Percentiles rank a stretch among this genome's conserved stretches.
These are phyloP conservation scores for Tetracentron sinense DNA, from an alignment of 164 flowering plant genomes.

Conservation along the genomic window DNA sequence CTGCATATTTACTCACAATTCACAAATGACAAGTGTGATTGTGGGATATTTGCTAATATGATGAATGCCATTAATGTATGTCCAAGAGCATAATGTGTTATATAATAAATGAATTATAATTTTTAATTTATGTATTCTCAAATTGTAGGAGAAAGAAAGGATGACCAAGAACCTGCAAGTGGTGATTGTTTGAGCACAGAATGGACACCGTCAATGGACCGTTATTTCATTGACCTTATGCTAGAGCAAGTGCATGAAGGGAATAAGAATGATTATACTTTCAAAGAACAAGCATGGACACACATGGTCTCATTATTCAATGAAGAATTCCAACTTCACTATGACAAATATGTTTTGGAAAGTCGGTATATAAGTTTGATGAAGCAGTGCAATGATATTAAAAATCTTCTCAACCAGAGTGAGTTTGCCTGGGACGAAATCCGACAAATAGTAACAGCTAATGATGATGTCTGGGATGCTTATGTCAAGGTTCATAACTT, in stretches of 20 bases:
- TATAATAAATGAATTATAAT: not conserved
- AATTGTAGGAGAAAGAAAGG: constrained; percentile 25
- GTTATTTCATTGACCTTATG: constrained; percentile 35
- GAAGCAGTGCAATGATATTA: constrained; percentile 35
- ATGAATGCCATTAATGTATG: not conserved
- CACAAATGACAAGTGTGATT: not conserved
- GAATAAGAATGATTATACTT: constrained; percentile 18
- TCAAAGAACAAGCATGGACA: constrained; percentile 37
- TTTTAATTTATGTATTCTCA: not conserved
- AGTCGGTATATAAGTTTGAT: constrained; percentile 29
- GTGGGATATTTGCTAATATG: not conserved
- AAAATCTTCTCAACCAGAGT: constrained; percentile 28
- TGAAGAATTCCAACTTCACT: constrained; percentile 29
- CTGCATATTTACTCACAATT: too few species aligned
- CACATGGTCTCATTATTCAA: constrained; percentile 28
- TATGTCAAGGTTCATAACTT: constrained; percentile 31
- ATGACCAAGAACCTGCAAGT: constrained; percentile 4
- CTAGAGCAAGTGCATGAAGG: constrained; percentile 32
- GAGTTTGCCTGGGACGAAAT: constrained; percentile 45
- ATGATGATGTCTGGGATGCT: constrained; percentile 39
- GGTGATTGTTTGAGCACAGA: constrained; percentile 8
- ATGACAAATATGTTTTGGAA: constrained; percentile 27
- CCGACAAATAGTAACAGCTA: constrained; percentile 30
- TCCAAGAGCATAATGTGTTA: not conserved
- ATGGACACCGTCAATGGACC: constrained; percentile 36